A percentile compares a stretch with the other conserved stretches of the same genome.
phyloP scores from a whole-genome alignment of 345 rosid species.

The Crucihimalaya himalaica region DNA sequence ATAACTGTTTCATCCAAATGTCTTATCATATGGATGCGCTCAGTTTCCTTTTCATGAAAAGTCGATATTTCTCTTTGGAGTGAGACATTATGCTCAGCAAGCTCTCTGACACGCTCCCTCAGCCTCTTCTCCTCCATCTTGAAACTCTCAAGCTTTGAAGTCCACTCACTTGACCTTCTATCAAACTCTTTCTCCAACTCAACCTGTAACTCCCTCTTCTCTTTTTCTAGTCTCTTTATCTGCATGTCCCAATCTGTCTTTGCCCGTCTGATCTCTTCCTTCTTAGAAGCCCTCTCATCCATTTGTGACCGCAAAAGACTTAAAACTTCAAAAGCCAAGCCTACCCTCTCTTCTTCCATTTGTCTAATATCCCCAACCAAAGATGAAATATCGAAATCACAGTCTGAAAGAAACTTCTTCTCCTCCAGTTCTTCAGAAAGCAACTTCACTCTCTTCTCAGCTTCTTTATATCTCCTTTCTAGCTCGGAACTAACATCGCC shows the following conservation, averaged over 20 bases:
- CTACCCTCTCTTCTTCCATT: constrained; percentile 65
- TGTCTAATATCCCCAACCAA: constrained; percentile 59
- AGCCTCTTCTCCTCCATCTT: constrained; percentile 84
- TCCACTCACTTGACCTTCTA: constrained; percentile 91
- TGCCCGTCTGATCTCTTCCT: constrained; percentile 57
- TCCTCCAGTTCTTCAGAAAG: constrained; percentile 71
- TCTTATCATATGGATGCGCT: constrained; percentile 53
- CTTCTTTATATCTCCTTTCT: constrained; percentile 66
- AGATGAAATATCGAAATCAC: constrained; percentile 59
- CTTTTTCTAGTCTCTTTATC: constrained; percentile 63
- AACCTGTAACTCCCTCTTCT: constrained; percentile 71
- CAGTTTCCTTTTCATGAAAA: constrained; percentile 71
- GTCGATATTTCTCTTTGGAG: constrained; percentile 84
- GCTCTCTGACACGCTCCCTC: constrained; percentile 91
- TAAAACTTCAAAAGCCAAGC: constrained; percentile 75
- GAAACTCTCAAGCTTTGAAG: constrained; percentile 66
- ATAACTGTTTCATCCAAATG: constrained; percentile 58
- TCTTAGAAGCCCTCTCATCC: constrained; percentile 58
- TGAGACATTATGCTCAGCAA: constrained; percentile 93
- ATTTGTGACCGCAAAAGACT: constrained; percentile 64
- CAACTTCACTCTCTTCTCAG: constrained; percentile 64
- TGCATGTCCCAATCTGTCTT: constrained; percentile 59
- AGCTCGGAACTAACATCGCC: constrained; percentile 48
- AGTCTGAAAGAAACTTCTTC: constrained; percentile 53
- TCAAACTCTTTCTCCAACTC: constrained; percentile 91